Evolutionary conservation across 2,329 filamentous ascomycete species (phyloP).

Genomic region (Colletotrichum sublineola): DNA sequence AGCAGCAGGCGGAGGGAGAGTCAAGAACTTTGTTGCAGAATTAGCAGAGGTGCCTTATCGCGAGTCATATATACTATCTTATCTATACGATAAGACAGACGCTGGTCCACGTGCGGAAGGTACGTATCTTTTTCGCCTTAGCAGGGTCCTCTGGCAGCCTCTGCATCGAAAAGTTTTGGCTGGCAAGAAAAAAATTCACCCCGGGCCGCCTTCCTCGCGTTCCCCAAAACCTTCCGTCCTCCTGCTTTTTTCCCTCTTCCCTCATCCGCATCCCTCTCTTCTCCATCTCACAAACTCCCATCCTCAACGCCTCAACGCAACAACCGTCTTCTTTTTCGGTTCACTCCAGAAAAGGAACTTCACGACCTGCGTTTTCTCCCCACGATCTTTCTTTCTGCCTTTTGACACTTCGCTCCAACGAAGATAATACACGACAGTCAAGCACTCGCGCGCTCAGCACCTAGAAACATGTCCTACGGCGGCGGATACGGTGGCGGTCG

Average conservation of each 20-base stretch:
- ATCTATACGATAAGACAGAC: conserved; percentile 23
- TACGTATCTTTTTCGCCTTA: conserved; percentile 41
- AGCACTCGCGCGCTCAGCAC: conserved; percentile 17
- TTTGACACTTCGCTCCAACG: conserved; percentile 33
- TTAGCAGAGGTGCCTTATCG: conserved; percentile 37
- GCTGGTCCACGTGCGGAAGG: conserved; percentile 13
- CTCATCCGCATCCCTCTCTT: conserved; percentile 39
- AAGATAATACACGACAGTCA: conserved; percentile 12
- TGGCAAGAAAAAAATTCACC: conserved; percentile 37
- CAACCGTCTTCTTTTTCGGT: conserved; percentile 38
- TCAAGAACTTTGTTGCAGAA: conserved; percentile 29
- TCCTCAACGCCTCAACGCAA: conserved; percentile 28
- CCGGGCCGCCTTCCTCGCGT: conserved; percentile 33
- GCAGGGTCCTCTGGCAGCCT: conserved; percentile 33
- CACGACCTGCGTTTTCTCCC: conserved; percentile 15
- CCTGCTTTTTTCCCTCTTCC: conserved; percentile 28
- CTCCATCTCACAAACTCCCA: conserved; percentile 37
- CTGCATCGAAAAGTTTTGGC: conserved; percentile 41
- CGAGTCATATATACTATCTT: conserved; percentile 38
- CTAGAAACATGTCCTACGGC: conserved; percentile 61
- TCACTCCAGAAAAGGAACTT: conserved; percentile 28
- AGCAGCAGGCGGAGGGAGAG: conserved; percentile 24
- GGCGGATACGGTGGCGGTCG: conserved; percentile 51
- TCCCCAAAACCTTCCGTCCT: conserved; percentile 37
- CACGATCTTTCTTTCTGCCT: conserved; percentile 31